Conservation (phyloP, 257 asterid genomes). For the Craterostigma plantagineum region DNA sequence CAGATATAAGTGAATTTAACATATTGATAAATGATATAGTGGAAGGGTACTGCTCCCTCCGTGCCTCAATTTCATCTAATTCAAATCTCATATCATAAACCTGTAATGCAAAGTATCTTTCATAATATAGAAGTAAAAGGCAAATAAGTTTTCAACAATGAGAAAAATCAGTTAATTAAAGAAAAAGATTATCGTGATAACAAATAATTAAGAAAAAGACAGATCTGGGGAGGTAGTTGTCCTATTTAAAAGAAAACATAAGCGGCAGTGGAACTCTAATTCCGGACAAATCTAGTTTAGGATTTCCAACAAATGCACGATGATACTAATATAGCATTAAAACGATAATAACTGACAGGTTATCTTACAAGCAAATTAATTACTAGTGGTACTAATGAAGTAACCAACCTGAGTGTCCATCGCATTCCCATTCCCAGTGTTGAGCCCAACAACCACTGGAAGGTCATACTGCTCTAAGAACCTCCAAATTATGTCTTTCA, state of each 20-base stretch:
- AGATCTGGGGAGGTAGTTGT: too few species aligned
- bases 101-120: conserved; percentile 19
- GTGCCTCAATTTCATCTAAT: conserved; percentile 93
- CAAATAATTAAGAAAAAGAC: too few species aligned
- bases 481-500: conserved; percentile 86
- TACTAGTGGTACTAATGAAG: background rate
- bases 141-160: background rate
- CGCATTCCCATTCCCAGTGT: conserved; percentile 31
- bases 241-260: too few species aligned
- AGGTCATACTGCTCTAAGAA: conserved; percentile 87
- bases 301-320: too few species aligned
- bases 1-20: conserved; percentile 70
- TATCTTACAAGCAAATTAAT: background rate
- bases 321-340: too few species aligned
- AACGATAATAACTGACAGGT: too few species aligned
- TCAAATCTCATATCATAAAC: conserved; percentile 96
- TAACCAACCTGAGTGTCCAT: conserved; percentile 59
- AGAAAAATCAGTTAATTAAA: too few species aligned
- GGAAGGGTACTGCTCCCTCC: conserved; percentile 92
- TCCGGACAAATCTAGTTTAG: too few species aligned
- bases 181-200: too few species aligned
- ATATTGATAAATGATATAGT: conserved; percentile 77
- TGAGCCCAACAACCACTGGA: conserved; percentile 79
- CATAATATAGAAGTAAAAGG: background rate
- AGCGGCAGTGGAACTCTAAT: too few species aligned